A percentile compares a stretch with the other conserved stretches of the same genome.
Conservation (phyloP, 164 flowering plant species). For the Liriodendron chinense region DNA sequence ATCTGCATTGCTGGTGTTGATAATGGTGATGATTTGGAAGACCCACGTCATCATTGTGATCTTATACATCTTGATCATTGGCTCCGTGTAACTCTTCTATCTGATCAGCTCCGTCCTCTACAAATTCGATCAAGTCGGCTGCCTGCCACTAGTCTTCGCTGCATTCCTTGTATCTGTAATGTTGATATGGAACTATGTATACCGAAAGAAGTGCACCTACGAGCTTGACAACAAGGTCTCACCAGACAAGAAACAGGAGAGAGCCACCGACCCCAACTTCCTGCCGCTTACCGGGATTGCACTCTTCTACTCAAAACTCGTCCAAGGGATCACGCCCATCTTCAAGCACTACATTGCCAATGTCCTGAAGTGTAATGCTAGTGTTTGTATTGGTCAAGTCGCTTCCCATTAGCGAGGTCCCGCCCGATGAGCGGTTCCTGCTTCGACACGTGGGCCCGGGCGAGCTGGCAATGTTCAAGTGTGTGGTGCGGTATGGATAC, state of each 20-base stretch:
- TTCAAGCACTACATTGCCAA: constrained; percentile 60
- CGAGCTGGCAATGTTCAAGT: constrained; percentile 51
- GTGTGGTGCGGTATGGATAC: constrained; percentile 78
- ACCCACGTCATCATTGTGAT: constrained; percentile 42
- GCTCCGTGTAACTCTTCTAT: constrained; percentile 38
- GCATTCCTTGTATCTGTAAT: constrained; percentile 44
- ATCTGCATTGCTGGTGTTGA: constrained; percentile 47
- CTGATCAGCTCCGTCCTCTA: constrained; percentile 72
- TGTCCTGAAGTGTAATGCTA: constrained; percentile 73
- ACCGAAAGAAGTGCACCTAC: constrained; percentile 54
- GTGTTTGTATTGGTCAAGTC: constrained; percentile 74
- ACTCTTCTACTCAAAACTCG: constrained; percentile 75
- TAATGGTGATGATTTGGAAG: constrained; percentile 89
- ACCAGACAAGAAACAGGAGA: constrained; percentile 31
- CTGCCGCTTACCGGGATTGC: constrained; percentile 57
- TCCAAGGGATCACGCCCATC: constrained; percentile 80
- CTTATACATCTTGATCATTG: constrained; percentile 37
- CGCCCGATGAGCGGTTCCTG: constrained; percentile 63
- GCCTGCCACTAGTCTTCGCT: constrained; percentile 62
- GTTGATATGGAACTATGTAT: constrained; percentile 40
- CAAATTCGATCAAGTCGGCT: constrained; percentile 76
- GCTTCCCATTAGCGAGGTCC: constrained; percentile 67
- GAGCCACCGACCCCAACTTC: constrained; percentile 20
- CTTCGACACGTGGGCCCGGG: constrained; percentile 46
- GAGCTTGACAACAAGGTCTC: constrained; percentile 69